Conservation (phyloP, 768 basidiomycete genomes). For the Suillus bovinus region DNA sequence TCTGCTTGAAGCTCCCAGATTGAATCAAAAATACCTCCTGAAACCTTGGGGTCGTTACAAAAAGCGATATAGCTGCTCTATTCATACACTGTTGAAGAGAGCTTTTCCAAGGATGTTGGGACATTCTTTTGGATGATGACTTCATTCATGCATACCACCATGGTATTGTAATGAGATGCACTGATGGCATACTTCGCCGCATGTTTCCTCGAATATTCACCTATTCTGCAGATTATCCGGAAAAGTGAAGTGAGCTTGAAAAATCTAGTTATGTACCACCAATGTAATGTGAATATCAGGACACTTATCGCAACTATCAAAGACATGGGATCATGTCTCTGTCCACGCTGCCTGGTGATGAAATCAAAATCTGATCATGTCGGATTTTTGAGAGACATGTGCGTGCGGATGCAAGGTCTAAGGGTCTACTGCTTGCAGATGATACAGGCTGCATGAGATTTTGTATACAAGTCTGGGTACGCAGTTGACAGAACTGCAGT, state of each 20-base stretch:
- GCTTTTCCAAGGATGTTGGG: slow-evolving; percentile 16
- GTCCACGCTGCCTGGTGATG: slow-evolving; percentile 27
- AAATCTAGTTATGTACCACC: not conserved
- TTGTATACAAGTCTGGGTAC: not conserved
- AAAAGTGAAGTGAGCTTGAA: slow-evolving; percentile 15
- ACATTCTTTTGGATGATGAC: slow-evolving; percentile 14
- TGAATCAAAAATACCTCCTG: not conserved
- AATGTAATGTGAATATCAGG: slow-evolving; percentile 10
- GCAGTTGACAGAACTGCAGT: not conserved
- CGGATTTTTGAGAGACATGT: slow-evolving; percentile 6
- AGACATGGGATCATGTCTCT: slow-evolving; percentile 31
- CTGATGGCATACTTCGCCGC: slow-evolving; percentile 15
- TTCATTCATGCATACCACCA: slow-evolving; percentile 17
- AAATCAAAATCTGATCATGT: slow-evolving; percentile 18
- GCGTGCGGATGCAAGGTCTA: too few species aligned
- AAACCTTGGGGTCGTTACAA: not conserved
- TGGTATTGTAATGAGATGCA: slow-evolving; percentile 17
- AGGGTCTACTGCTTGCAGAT: too few species aligned
- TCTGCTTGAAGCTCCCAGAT: not conserved
- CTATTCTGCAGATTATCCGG: slow-evolving; percentile 21
- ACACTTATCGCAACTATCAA: slow-evolving; percentile 27
- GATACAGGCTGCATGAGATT: not conserved
- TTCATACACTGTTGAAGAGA: slow-evolving; percentile 17
- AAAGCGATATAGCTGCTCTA: not conserved
- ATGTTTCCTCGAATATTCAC: slow-evolving; percentile 20